A percentile compares a stretch with the other conserved stretches of the same genome.
Conservation (phyloP, 148 eudicot species). For the Fallopia convolvulus region DNA sequence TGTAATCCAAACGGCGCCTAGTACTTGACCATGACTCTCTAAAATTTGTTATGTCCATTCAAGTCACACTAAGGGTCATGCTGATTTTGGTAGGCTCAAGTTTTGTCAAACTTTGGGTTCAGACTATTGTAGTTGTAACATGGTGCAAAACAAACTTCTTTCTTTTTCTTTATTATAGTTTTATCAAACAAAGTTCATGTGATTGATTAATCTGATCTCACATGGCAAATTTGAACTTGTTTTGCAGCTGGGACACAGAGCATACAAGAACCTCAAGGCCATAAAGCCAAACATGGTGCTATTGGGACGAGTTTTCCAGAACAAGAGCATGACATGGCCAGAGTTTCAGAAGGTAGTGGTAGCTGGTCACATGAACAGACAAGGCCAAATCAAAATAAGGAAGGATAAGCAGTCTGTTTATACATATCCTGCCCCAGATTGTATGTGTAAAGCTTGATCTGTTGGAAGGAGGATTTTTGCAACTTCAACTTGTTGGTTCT, state of each 20-base stretch:
- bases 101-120: no score
- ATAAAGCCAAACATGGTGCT: constrained; percentile 75
- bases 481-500: background rate
- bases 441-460: constrained; percentile 67
- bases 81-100: background rate
- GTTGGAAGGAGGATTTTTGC: background rate
- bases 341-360: constrained; percentile 52
- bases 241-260: constrained; percentile 51
- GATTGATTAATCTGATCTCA: background rate
- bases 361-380: constrained; percentile 76
- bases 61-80: background rate
- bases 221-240: background rate
- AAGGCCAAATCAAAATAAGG: constrained; percentile 44
- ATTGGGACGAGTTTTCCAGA: constrained; percentile 67
- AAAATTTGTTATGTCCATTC: no score
- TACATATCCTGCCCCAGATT: constrained; percentile 88
- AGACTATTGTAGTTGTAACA: no score
- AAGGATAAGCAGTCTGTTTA: constrained; percentile 67
- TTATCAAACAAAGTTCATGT: background rate
- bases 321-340: constrained; percentile 61
- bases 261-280: constrained; percentile 78
- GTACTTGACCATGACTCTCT: background rate
- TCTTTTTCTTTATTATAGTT: no score
- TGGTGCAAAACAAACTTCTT: background rate
- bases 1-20: no score